Conservation (phyloP, 805 yeast species). For the Wickerhamomyces mucosus region DNA sequence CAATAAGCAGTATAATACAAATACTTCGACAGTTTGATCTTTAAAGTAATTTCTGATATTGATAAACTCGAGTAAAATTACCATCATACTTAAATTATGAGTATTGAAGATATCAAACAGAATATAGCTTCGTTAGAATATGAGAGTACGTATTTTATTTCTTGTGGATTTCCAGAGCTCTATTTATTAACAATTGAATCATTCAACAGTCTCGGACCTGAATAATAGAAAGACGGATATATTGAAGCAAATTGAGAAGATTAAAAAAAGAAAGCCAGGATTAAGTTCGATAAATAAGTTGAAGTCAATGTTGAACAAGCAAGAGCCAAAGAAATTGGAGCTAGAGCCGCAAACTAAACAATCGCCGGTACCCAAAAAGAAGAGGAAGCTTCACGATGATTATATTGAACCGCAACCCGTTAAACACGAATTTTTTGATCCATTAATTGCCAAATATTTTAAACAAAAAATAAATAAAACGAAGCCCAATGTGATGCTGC, state of each 20-base stretch:
- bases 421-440: constrained; percentile 20
- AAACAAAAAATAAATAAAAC: not conserved
- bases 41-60: too few species aligned
- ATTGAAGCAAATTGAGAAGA: constrained; percentile 19
- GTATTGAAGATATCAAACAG: constrained; percentile 23
- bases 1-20: too few species aligned
- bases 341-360: constrained; percentile 4
- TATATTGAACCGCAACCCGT: constrained; percentile 11
- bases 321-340: too few species aligned
- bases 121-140: constrained; percentile 26
- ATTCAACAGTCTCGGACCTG: constrained; percentile 14
- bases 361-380: too few species aligned
- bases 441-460: constrained; percentile 16
- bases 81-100: too few species aligned
- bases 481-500: not conserved
- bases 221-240: constrained; percentile 12
- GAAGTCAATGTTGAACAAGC: too few species aligned
- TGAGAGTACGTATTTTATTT: constrained; percentile 17
- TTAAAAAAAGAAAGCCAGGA: constrained; percentile 13
- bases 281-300: constrained; percentile 23
- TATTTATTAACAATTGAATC: constrained; percentile 1
- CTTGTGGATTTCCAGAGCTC: too few species aligned
- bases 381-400: too few species aligned
- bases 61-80: too few species aligned
- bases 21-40: too few species aligned